Evolutionary conservation across 495 filamentous ascomycete species (phyloP).

Genomic region (Penicillium cosmopolitanum): DNA sequence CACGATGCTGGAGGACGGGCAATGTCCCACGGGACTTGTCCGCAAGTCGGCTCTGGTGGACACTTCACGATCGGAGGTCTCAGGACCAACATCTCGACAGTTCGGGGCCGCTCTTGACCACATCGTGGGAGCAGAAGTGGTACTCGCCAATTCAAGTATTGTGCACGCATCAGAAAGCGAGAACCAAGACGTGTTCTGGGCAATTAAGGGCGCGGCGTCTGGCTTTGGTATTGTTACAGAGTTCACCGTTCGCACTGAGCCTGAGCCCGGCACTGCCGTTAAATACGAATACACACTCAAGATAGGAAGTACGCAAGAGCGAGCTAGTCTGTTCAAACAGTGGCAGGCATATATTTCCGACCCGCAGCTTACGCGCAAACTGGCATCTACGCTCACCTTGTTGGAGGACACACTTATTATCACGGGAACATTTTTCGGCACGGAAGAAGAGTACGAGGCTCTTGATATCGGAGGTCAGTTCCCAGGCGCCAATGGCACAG

Average conservation of each 20-base stretch:
- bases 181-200: slow-evolving; percentile 57
- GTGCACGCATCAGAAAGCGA: slow-evolving; percentile 41
- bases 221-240: slow-evolving; percentile 53
- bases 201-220: slow-evolving; percentile 51
- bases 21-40: slow-evolving; percentile 68
- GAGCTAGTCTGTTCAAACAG: slow-evolving; percentile 38
- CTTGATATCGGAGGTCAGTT: slow-evolving; percentile 57
- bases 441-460: slow-evolving; percentile 39
- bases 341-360: slow-evolving; percentile 44
- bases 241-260: slow-evolving; percentile 48
- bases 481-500: slow-evolving; percentile 60
- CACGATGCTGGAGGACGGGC: slow-evolving; percentile 64
- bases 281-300: slow-evolving; percentile 42
- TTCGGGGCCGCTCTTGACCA: slow-evolving; percentile 69
- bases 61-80: slow-evolving; percentile 75
- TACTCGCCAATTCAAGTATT: slow-evolving; percentile 62
- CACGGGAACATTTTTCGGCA: slow-evolving; percentile 47
- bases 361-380: slow-evolving; percentile 55
- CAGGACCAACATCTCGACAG: slow-evolving; percentile 61
- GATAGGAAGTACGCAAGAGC: slow-evolving; percentile 34
- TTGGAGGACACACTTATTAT: slow-evolving; percentile 35
- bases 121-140: slow-evolving; percentile 61
- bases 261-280: slow-evolving; percentile 34
- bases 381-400: slow-evolving; percentile 45
- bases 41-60: slow-evolving; percentile 71